Base-by-base conservation (phyloP, 148 eudicot genomes). In the Rhododendron molle region DNA sequence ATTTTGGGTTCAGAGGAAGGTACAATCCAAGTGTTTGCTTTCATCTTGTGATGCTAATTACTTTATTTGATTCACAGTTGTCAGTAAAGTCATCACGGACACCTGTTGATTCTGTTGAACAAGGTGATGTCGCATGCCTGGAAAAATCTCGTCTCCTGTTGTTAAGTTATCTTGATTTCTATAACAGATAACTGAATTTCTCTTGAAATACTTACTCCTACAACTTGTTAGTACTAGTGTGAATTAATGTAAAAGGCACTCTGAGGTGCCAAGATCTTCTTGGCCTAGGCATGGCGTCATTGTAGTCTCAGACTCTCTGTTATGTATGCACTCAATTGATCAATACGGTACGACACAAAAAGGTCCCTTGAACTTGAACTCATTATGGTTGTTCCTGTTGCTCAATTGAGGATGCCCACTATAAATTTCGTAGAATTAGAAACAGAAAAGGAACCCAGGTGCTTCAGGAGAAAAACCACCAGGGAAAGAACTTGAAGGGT, bases 31-130 rank as follows among this genome's bases (percentile, higher is more conserved):
- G n/a, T 50, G 46, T 26, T 10, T 56, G 40, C 77, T 21, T 81
- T 73, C 32, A 47, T 36, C 49, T 50, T 54, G 32, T 80, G 71
- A 69, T 86, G 77, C 85, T 91, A 65, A 87, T 90, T 56, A 73
- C 76, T 81, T 85, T 89, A 30, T 43, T 90, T 79, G 78, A 78
- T 82, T 89, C 87, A 86, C 94, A 97, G 98, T 86, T 97, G 89
- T 91, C 98, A 84, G 96, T 90, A 85, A 93, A 87, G 92, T 90
- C 92, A 81, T 76, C 90, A 46, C 89, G 87, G 20, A 78, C 92
- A 43, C 84, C 92, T 85, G 90, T 89, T 58, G 91, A 95, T 88
- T 89, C 95, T 81, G 89, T 85, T 83, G 98, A 94, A 88, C 95
- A 97, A 97, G 99, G 99, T 97, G 89, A 91, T 87, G 30, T 83